Evolutionary conservation across 352 stramenopile genomes (phyloP).

Genomic region (Globisporangium recalcitrans): DNA sequence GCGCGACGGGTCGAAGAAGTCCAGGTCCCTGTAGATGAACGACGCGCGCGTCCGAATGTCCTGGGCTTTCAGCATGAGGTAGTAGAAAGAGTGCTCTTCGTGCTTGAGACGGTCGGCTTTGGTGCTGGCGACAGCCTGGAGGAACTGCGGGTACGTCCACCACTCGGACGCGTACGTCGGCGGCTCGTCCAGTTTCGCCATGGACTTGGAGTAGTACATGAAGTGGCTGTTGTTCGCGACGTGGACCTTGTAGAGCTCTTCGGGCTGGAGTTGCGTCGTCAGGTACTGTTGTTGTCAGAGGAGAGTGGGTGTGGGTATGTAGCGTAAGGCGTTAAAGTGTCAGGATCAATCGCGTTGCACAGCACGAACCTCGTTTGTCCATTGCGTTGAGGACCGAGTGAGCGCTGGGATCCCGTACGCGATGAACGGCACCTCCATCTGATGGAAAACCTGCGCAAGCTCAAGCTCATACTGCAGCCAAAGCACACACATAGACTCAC

Average conservation of each 20-base stretch:
- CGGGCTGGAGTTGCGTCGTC: constrained; percentile 32
- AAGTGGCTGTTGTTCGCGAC: constrained; percentile 89
- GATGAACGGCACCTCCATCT: constrained; percentile 93
- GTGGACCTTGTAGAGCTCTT: constrained; percentile 54
- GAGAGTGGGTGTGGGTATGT: neutral
- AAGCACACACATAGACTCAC: neutral
- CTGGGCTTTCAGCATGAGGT: constrained; percentile 51
- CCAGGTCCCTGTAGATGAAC: constrained; percentile 85
- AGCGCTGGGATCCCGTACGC: constrained; percentile 89
- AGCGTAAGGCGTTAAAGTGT: neutral
- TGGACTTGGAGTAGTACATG: constrained; percentile 88
- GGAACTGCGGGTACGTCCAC: constrained; percentile 64
- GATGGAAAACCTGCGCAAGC: constrained; percentile 82
- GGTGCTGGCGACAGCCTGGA: constrained; percentile 24
- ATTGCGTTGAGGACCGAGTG: constrained; percentile 55
- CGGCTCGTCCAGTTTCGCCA: constrained; percentile 24
- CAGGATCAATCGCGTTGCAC: neutral
- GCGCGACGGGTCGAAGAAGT: constrained; percentile 89
- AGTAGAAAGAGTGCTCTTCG: constrained; percentile 35
- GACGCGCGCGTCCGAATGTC: constrained; percentile 33
- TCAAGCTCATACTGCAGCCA: constrained; percentile 65
- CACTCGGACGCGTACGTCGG: constrained; percentile 42
- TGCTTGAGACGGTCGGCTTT: constrained; percentile 13
- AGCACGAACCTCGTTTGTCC: constrained; percentile 62
- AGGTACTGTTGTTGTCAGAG: constrained; percentile 31